Evolutionary conservation across 2,329 filamentous ascomycete species (phyloP).

Genomic region (Blastomyces parvus): DNA sequence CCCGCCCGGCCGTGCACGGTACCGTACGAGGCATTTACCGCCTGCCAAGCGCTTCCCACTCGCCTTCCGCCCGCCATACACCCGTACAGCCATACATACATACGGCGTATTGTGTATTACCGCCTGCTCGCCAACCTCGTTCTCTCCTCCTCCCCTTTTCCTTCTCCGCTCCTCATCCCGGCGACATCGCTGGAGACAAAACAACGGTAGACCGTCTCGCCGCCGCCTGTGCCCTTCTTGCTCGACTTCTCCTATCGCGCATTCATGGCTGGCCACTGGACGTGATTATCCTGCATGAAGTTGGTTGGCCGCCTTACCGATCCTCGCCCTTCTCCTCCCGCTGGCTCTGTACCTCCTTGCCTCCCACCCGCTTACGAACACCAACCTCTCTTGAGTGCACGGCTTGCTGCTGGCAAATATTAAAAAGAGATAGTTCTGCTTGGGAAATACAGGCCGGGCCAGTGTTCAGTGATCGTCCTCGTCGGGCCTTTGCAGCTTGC

Average conservation of each 20-base stretch:
- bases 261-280: slow-evolving; percentile 8
- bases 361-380: not conserved
- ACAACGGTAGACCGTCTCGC: not conserved
- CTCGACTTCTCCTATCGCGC: not conserved
- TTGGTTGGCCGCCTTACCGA: slow-evolving; percentile 1
- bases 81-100: too few relatives aligned
- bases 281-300: not conserved
- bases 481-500: not conserved
- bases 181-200: not conserved
- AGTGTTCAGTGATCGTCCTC: not conserved
- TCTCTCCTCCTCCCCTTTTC: not conserved
- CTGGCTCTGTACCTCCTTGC: too few relatives aligned
- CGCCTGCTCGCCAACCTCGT: not conserved
- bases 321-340: not conserved
- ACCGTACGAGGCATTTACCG: not conserved
- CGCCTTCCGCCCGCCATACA: not conserved
- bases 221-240: not conserved
- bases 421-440: not conserved
- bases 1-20: not conserved
- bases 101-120: too few relatives aligned
- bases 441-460: not conserved
- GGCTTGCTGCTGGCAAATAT: not conserved
- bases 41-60: not conserved
- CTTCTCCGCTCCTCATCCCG: not conserved
- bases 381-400: not conserved